Conservation (phyloP, 352 stramenopile genomes). For the Globisporangium heterothallicum region DNA sequence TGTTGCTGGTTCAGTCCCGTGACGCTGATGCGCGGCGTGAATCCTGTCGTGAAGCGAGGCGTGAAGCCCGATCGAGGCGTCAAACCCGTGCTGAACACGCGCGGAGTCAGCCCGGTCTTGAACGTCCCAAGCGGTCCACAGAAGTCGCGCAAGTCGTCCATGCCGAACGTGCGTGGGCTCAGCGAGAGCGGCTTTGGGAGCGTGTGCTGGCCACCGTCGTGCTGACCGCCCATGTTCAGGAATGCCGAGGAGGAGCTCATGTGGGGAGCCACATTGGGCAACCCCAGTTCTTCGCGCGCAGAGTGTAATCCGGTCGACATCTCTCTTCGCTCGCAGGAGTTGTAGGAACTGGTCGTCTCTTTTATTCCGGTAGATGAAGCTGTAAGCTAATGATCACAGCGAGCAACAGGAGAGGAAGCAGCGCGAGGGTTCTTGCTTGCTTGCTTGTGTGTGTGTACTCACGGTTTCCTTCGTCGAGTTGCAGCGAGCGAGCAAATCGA, state of each 20-base stretch:
- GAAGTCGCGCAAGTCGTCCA: constrained; percentile 83
- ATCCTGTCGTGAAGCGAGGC: constrained; percentile 71
- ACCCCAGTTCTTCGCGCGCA: constrained; percentile 58
- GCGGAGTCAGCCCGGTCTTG: constrained; percentile 78
- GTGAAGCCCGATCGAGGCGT: constrained; percentile 81
- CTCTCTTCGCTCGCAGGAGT: background rate
- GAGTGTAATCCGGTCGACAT: constrained; percentile 72
- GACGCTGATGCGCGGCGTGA: constrained; percentile 67
- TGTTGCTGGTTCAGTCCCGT: constrained; percentile 32
- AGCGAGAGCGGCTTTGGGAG: constrained; percentile 72
- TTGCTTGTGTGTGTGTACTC: no score
- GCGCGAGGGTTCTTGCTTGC: no score
- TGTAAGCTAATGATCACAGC: constrained; percentile 3
- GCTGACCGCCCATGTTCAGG: constrained; percentile 29
- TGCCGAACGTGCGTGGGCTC: constrained; percentile 72
- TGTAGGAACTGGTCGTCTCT: constrained; percentile 5
- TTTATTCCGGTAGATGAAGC: background rate
- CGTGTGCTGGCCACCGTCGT: constrained; percentile 16
- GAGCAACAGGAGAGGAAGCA: no score
- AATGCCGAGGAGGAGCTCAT: constrained; percentile 4
- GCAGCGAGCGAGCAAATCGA: constrained; percentile 47
- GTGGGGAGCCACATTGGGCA: constrained; percentile 37
- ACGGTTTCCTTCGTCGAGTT: constrained; percentile 14
- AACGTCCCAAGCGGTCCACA: constrained; percentile 71
- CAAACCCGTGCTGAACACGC: constrained; percentile 74